Conservation (phyloP, 805 yeast genomes). For the Kluyveromyces siamensis region DNA sequence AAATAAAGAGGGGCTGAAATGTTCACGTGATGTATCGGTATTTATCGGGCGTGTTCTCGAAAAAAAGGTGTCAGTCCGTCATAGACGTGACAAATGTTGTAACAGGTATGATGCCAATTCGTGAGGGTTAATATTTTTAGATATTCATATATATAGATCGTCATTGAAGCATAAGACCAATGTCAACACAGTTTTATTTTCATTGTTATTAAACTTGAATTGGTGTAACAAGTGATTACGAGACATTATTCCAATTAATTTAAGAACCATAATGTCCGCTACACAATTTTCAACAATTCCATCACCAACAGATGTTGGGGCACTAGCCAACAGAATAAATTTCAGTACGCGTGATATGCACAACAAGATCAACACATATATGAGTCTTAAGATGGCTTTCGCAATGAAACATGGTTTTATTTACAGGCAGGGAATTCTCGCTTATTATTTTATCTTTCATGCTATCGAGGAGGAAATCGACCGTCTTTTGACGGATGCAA, state of each 20-base stretch:
- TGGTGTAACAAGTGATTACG: neutral
- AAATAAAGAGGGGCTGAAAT: neutral
- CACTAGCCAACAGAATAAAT: slow-evolving; percentile 76
- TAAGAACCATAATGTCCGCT: slow-evolving; percentile 4
- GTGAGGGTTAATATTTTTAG: neutral
- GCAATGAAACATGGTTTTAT: slow-evolving; percentile 69
- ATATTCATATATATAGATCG: neutral
- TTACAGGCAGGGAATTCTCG: slow-evolving; percentile 73
- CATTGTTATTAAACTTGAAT: too few species aligned
- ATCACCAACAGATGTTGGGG: slow-evolving; percentile 71
- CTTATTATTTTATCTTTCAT: slow-evolving; percentile 59
- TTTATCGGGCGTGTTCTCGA: neutral
- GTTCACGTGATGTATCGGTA: neutral
- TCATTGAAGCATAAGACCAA: too few species aligned
- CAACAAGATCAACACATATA: slow-evolving; percentile 57
- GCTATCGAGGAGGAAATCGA: slow-evolving; percentile 46
- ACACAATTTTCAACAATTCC: slow-evolving; percentile 42
- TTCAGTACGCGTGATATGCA: slow-evolving; percentile 56
- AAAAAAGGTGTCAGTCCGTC: neutral
- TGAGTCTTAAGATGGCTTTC: slow-evolving; percentile 61
- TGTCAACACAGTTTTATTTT: too few species aligned
- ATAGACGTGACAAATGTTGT: neutral
- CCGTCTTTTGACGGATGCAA: slow-evolving; percentile 47
- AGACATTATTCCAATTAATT: slow-evolving; percentile 1
- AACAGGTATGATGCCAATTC: too few species aligned